Conservation (phyloP, 768 basidiomycete genomes). For the Dentipellis sp. region DNA sequence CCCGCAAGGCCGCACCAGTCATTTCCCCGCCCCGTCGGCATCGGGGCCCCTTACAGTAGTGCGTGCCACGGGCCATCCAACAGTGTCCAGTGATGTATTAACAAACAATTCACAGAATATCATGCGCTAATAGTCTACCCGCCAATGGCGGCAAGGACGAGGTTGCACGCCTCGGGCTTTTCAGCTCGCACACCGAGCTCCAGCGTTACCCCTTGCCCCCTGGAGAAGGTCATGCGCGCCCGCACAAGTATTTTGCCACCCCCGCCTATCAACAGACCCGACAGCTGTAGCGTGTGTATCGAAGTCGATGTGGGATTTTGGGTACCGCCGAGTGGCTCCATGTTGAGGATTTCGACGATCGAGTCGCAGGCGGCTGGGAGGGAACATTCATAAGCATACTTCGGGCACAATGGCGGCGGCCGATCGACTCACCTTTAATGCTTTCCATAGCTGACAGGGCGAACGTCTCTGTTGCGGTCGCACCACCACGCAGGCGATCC, state of each 20-base stretch:
- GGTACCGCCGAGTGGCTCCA: slow-evolving; percentile 93
- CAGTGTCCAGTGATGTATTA: not conserved
- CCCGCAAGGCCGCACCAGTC: not conserved
- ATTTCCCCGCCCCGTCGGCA: not conserved
- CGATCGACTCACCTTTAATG: slow-evolving; percentile 64
- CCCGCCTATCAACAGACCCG: slow-evolving; percentile 84
- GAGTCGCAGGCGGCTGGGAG: slow-evolving; percentile 86
- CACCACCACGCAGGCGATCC: slow-evolving; percentile 78
- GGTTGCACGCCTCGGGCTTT: slow-evolving; percentile 72
- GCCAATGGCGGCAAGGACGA: slow-evolving; percentile 87
- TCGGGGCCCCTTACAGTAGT: not conserved
- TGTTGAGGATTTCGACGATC: slow-evolving; percentile 90
- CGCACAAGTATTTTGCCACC: slow-evolving; percentile 94
- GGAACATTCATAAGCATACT: slow-evolving; percentile 9
- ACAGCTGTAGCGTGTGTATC: slow-evolving; percentile 90
- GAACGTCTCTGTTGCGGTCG: slow-evolving; percentile 87
- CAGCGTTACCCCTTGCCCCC: slow-evolving; percentile 85
- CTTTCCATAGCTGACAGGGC: slow-evolving; percentile 86
- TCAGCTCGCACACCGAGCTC: slow-evolving; percentile 91
- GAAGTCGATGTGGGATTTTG: slow-evolving; percentile 74
- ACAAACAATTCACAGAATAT: not conserved
- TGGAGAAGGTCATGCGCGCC: slow-evolving; percentile 90
- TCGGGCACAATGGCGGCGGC: not conserved
- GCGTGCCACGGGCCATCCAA: not conserved
- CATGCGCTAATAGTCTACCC: slow-evolving; percentile 28